Evolutionary conservation across 192 early-diverging fungal genomes (phyloP), one percentile per base, ranked within the genome.

Genomic region (Linnemannia elongata): DNA sequence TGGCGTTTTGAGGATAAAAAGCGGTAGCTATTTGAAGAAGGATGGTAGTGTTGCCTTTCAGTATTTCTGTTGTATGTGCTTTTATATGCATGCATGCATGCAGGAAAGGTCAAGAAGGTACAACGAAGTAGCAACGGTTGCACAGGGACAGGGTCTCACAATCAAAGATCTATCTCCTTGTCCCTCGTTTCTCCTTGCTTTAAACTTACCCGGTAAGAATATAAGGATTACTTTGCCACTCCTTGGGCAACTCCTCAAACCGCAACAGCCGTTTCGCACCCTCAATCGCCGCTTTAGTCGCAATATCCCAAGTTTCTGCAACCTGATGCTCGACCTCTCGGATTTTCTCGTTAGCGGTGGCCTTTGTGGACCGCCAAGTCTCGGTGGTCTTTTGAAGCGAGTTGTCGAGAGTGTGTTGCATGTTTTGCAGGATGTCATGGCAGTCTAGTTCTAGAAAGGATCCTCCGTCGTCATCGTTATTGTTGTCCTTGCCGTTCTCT

Each of bases 171-270:
- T n/a, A n/a, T n/a, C n/a, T n/a, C n/a, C n/a, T n/a, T n/a, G n/a
- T n/a, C n/a, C n/a, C n/a, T 24, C n/a, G 49, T 22, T 36, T 13
- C 30, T 35, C 66, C 30, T 36, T 6, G 33, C 33, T 8, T 41
- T 71, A 6, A 33, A 10, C 54, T 66, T 77, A 77, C 75, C 75
- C 75, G 24, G 54, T 77, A 57, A 77, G 75, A n/a, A 91, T 82
- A 69, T 91, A 91, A 47, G 88, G 85, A 63, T 93, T 93, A 63
- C 90, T 90, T 75, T 92, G 91, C 92, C 92, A 93, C 81, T 90
- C 89, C 57, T 68, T 74, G 22, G 92, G 92, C 18, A 93, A 47
- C 69, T 93, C 92, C 36, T 93, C 87, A 60, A 92, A 90, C n/a
- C 81, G 42, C 60, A 93, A 74, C 45, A 93, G 60, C 13, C 92